Conservation (phyloP, 1,284 basidiomycete genomes). For the Pascua guehoae region DNA sequence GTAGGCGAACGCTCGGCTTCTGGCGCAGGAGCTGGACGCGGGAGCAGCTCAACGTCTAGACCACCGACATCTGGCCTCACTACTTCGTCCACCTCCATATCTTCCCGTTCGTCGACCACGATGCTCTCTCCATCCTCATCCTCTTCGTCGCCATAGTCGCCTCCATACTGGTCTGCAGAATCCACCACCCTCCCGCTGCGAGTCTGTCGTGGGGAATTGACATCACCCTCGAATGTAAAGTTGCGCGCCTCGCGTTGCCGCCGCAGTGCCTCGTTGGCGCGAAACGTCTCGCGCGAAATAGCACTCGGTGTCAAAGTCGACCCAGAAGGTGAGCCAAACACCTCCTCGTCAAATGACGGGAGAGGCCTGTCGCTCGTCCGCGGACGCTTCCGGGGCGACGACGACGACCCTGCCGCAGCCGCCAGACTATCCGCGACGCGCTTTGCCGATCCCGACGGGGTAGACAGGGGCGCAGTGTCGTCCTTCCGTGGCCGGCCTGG, state of each 20-base stretch:
- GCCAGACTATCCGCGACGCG: slow-evolving; percentile 9
- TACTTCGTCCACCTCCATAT: slow-evolving; percentile 2
- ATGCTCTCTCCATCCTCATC: slow-evolving; percentile 1
- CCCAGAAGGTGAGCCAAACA: slow-evolving; percentile 11
- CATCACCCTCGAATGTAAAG: slow-evolving; percentile 44
- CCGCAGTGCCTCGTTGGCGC: slow-evolving; percentile 40
- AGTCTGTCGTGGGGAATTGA: slow-evolving; percentile 38
- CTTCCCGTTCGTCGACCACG: slow-evolving; percentile 8
- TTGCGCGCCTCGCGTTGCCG: slow-evolving; percentile 46
- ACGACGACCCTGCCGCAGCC: neutral
- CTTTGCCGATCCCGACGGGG: slow-evolving; percentile 1
- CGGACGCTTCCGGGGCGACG: neutral
- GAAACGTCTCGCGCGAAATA: slow-evolving; percentile 34
- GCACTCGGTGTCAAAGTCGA: neutral
- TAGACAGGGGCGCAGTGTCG: neutral
- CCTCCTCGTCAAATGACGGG: slow-evolving; percentile 17
- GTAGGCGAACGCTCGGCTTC: neutral
- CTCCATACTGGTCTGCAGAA: neutral
- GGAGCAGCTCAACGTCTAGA: slow-evolving; percentile 1
- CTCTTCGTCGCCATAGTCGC: slow-evolving; percentile 26
- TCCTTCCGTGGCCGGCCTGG: neutral
- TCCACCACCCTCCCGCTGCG: slow-evolving; percentile 39
- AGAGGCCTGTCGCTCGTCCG: neutral
- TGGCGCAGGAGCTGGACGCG: neutral
- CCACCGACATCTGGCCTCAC: slow-evolving; percentile 3